Percentiles rank a stretch among this genome's conserved stretches.
These are phyloP conservation scores for Acidiella bohemica DNA, from an alignment of 495 filamentous ascomycete genomes.

Conservation along the genomic window DNA sequence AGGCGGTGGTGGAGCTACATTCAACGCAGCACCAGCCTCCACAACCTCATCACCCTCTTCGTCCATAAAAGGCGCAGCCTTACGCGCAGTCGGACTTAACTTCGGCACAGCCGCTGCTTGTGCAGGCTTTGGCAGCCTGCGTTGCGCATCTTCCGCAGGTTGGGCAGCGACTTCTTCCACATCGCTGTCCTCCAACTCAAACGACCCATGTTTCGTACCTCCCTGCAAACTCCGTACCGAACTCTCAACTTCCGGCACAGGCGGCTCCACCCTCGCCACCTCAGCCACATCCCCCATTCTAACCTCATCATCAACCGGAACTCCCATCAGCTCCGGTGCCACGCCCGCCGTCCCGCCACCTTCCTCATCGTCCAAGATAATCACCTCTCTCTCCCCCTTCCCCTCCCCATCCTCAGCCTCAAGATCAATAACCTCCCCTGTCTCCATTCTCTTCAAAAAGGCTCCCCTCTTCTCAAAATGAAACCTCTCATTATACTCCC, in stretches of 20 bases:
- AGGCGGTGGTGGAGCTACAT: too few relatives aligned
- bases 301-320: constrained; percentile 20
- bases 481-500: constrained; percentile 20
- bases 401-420: constrained; percentile 24
- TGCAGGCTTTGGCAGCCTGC: too few relatives aligned
- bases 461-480: constrained; percentile 25
- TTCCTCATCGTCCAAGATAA: constrained; percentile 26
- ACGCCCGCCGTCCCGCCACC: constrained; percentile 6
- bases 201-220: not conserved
- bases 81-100: too few relatives aligned
- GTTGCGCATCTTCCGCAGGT: too few relatives aligned
- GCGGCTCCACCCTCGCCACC: constrained; percentile 31
- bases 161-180: too few relatives aligned
- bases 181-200: not conserved
- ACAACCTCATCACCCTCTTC: not conserved
- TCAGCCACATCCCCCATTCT: constrained; percentile 34
- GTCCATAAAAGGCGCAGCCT: too few relatives aligned
- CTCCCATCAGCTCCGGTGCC: not conserved
- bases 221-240: too few relatives aligned
- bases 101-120: too few relatives aligned
- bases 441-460: constrained; percentile 31
- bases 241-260: constrained; percentile 19
- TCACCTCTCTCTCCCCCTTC: constrained; percentile 17
- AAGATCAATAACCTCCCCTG: constrained; percentile 22
- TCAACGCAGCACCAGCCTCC: too few relatives aligned